Base-by-base conservation (phyloP, 805 yeast species). In the Komagataella phaffii region DNA sequence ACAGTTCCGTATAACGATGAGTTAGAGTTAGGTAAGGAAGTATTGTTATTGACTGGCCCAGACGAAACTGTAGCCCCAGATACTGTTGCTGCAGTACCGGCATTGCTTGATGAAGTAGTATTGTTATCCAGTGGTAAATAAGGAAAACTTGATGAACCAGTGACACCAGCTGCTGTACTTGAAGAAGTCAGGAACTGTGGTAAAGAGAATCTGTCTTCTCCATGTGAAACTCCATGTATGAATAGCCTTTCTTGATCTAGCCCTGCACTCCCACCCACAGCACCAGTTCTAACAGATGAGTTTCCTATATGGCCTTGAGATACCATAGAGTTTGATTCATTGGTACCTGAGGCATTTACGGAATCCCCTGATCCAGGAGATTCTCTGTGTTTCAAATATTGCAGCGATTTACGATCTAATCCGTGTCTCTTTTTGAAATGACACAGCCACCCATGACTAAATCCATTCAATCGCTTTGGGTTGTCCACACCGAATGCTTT, bases 391-490 rank as follows among this genome's bases (percentile, higher is more conserved):
- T 30, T 30, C 40, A 30, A 30, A 14, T 30, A 30, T 30, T 30
- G 40, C 10, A 30, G 40, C 40, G 67, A 55, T 47, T 64, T 60
- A 55, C 63, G 66, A 55, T 68, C 67, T 46, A 76, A 61, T 1
- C 77, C 81, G 57, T 79, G 82, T 49, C 83, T 64, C 56, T 76
- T 79, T 61, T 80, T 80, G 62, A 80, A 80, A 57, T 76, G 81
- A 10, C 77, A 67, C 46, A 80, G 62, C 85, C 85, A 80, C 7
- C 85, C 85, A 60, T 79, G 83, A 56, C 80, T 74, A 55, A 78
- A 80, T 14, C 73, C 69, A 24, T 69, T 71, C 52, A 75, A 61
- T 51, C 85, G 64, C 59, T 79, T 80, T 3, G 84, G 83, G 57
- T 80, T 81, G 6, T 73, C 76, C 2, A 80, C 82, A 7, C 83